Evolutionary conservation across 495 filamentous ascomycete species (phyloP).

Genomic region (Saxophila tyrrhenica): DNA sequence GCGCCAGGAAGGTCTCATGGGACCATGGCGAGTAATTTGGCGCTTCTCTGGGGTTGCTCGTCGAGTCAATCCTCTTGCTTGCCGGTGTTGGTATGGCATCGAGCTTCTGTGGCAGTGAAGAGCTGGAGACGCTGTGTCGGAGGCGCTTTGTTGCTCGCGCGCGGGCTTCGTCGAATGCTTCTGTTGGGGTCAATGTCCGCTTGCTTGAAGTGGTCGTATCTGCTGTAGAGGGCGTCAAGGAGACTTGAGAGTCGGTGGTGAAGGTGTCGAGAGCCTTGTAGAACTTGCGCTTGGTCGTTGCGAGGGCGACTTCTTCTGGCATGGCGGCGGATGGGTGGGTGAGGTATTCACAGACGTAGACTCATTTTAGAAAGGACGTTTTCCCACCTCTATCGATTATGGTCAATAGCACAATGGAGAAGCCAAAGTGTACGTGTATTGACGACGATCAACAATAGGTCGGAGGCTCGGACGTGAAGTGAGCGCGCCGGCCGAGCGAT

Average conservation of each 20-base stretch:
- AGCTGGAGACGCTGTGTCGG: slow-evolving; percentile 7
- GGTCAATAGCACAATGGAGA: no score
- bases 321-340: background rate
- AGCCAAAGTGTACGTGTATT: no score
- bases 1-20: slow-evolving; percentile 66
- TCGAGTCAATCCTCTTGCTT: background rate
- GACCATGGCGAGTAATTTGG: slow-evolving; percentile 19
- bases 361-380: no score
- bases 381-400: no score
- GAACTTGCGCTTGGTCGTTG: slow-evolving; percentile 33
- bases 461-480: no score
- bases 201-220: slow-evolving; percentile 5
- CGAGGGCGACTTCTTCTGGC: slow-evolving; percentile 20
- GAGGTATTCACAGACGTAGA: no score
- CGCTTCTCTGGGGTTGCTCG: background rate
- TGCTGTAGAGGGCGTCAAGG: slow-evolving; percentile 9
- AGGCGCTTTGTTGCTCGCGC: slow-evolving; percentile 17
- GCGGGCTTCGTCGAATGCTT: slow-evolving; percentile 7
- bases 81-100: background rate
- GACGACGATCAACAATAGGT: no score
- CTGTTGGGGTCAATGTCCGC: slow-evolving; percentile 9
- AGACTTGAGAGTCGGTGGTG: slow-evolving; percentile 16
- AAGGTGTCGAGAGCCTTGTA: slow-evolving; percentile 31
- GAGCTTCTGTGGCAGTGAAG: background rate
- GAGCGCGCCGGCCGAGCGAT: no score